phyloP scores from a whole-genome alignment of 2,329 filamentous ascomycete genomes.

The Colletotrichum plurivorum region DNA sequence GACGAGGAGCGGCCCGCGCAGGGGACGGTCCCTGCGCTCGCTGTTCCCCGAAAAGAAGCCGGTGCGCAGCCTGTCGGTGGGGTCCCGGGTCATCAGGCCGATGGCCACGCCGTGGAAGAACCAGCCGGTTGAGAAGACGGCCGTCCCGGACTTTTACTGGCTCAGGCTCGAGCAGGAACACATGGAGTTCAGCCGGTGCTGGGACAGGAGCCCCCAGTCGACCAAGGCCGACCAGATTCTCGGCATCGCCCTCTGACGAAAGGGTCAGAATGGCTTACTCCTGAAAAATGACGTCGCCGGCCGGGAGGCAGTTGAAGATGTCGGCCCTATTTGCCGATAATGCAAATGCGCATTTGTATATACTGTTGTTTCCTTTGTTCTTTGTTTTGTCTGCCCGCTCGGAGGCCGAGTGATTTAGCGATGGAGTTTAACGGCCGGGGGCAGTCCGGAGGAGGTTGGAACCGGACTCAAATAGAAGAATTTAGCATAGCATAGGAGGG shows the following conservation, averaged over 20 bases:
- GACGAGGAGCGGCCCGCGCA: neutral
- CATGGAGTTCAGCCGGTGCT: neutral
- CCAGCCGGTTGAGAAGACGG: slow-evolving; percentile 17
- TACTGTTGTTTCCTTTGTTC: neutral
- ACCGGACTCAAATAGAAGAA: neutral
- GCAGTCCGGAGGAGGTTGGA: neutral
- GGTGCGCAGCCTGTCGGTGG: neutral
- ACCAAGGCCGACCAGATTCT: slow-evolving; percentile 29
- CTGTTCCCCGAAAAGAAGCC: slow-evolving; percentile 1
- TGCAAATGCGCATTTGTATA: too few relatives aligned
- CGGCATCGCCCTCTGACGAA: slow-evolving; percentile 31
- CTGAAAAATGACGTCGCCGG: neutral
- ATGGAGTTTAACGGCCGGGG: neutral
- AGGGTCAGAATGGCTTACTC: neutral
- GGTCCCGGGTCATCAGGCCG: slow-evolving; percentile 19
- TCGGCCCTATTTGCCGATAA: too few relatives aligned
- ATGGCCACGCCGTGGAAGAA: slow-evolving; percentile 39
- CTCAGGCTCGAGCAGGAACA: slow-evolving; percentile 30
- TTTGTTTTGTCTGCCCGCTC: neutral
- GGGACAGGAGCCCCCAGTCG: slow-evolving; percentile 1
- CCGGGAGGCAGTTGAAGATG: too few relatives aligned
- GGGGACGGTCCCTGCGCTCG: neutral
- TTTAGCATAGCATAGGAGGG: neutral
- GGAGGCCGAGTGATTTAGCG: slow-evolving; percentile 2
- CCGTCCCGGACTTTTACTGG: slow-evolving; percentile 30